These are phyloP conservation scores for Trametes elegans DNA, from an alignment of 768 basidiomycete species.

Conservation along the genomic window DNA sequence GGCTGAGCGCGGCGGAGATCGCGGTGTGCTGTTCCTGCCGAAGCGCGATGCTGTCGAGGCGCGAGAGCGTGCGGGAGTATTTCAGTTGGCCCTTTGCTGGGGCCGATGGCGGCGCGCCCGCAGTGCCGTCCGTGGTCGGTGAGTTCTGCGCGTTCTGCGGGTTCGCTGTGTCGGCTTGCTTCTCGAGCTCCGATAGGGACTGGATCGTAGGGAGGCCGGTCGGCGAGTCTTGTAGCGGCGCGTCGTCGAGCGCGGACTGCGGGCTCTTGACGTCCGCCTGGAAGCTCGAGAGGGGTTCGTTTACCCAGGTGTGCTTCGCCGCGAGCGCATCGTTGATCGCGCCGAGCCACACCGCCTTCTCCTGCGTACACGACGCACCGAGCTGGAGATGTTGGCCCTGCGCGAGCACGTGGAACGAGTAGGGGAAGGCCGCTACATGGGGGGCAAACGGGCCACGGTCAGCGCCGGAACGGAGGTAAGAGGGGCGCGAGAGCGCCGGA, in stretches of 20 bases:
- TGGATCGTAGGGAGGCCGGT: conserved; percentile 31
- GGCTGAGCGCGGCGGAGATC: conserved; percentile 35
- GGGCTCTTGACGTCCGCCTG: conserved; percentile 40
- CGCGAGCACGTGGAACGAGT: conserved; percentile 66
- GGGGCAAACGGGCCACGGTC: not conserved
- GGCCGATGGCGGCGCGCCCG: not conserved
- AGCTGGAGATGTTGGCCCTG: conserved; percentile 79
- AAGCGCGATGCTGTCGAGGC: conserved; percentile 22
- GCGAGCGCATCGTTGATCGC: conserved; percentile 57
- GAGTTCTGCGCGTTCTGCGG: too few species aligned
- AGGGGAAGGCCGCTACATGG: conserved; percentile 68
- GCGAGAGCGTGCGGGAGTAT: conserved; percentile 12
- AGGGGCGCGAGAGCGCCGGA: too few species aligned
- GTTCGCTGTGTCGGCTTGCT: conserved; percentile 7
- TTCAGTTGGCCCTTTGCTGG: not conserved
- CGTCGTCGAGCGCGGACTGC: conserved; percentile 29
- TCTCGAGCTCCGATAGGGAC: conserved; percentile 31
- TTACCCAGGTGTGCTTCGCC: conserved; percentile 44
- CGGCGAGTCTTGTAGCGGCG: conserved; percentile 8
- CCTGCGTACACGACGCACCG: conserved; percentile 77
- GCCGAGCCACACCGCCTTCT: conserved; percentile 85
- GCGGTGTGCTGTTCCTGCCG: conserved; percentile 28
- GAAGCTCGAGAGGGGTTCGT: conserved; percentile 66
- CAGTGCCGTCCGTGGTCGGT: not conserved
- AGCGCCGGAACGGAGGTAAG: not conserved